Evolutionary conservation across 2,329 filamentous ascomycete species (phyloP).

Genomic region (Davidsoniella australis): DNA sequence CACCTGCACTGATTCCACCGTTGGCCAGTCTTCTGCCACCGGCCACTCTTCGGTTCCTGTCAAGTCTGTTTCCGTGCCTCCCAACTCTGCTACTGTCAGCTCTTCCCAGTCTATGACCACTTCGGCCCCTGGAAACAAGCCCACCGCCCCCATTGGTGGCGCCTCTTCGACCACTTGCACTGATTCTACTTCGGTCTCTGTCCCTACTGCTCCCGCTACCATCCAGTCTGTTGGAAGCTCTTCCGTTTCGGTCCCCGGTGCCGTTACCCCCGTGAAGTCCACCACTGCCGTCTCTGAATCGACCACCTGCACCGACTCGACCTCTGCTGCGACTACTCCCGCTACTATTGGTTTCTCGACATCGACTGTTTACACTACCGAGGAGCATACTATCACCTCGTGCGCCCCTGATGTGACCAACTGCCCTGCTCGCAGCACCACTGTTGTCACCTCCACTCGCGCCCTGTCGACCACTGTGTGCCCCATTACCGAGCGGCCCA

Average conservation of each 20-base stretch:
- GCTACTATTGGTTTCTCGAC: conserved; percentile 15
- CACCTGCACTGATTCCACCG: neutral
- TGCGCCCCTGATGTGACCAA: conserved; percentile 26
- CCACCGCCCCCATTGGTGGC: neutral
- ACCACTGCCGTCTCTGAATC: neutral
- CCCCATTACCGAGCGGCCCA: conserved; percentile 15
- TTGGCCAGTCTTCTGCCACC: neutral
- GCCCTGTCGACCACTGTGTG: conserved; percentile 29
- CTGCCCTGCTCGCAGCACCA: conserved; percentile 16
- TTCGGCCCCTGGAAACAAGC: neutral
- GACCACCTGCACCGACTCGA: neutral
- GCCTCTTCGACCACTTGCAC: conserved; percentile 20
- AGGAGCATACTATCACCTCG: conserved; percentile 36
- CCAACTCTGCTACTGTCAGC: neutral
- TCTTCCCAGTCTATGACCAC: neutral
- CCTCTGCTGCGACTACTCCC: neutral
- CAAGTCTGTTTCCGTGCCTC: neutral
- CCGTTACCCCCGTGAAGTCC: conserved; percentile 22
- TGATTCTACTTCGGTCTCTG: conserved; percentile 32
- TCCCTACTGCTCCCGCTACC: conserved; percentile 19
- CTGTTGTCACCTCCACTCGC: conserved; percentile 24
- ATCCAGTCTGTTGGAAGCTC: conserved; percentile 23
- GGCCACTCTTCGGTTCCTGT: neutral
- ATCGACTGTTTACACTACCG: conserved; percentile 25
- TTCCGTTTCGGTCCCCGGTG: conserved; percentile 25